A percentile compares a stretch with the other conserved stretches of the same genome.
Evolutionary conservation across 2,329 filamentous ascomycete genomes (phyloP).

Genomic region (Graphilbum sp.): DNA sequence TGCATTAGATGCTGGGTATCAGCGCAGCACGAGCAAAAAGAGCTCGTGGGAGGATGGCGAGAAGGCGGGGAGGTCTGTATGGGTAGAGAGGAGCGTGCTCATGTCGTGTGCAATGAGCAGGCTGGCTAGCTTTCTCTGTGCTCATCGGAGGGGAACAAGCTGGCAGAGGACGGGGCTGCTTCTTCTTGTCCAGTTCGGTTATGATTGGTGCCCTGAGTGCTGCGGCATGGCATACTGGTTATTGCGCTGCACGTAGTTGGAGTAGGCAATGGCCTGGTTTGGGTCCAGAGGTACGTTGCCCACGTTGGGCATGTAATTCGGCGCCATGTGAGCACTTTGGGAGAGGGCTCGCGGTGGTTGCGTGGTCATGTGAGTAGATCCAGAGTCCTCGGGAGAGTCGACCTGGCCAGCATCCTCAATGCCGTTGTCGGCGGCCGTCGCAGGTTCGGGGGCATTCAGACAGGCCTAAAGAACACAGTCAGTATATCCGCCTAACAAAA

Average conservation of each 20-base stretch:
- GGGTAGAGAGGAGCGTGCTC: too few relatives aligned
- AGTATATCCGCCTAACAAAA: neutral
- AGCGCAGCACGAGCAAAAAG: slow-evolving; percentile 18
- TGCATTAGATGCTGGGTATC: slow-evolving; percentile 46
- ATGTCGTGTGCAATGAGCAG: too few relatives aligned
- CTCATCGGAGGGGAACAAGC: too few relatives aligned
- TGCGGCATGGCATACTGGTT: slow-evolving; percentile 69
- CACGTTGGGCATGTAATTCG: slow-evolving; percentile 44
- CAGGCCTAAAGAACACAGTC: slow-evolving; percentile 49
- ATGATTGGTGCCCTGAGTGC: slow-evolving; percentile 68
- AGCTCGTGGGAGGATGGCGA: neutral
- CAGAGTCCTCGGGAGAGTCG: slow-evolving; percentile 82
- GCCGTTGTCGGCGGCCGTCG: slow-evolving; percentile 64
- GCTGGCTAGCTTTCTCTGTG: too few relatives aligned
- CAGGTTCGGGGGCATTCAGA: slow-evolving; percentile 86
- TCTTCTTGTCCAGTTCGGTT: slow-evolving; percentile 15
- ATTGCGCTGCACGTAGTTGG: slow-evolving; percentile 62
- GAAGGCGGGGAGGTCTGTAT: too few relatives aligned
- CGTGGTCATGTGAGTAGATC: slow-evolving; percentile 58
- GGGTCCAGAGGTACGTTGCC: slow-evolving; percentile 53
- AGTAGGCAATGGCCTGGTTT: slow-evolving; percentile 67
- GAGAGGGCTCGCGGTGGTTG: slow-evolving; percentile 48
- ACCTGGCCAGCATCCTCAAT: slow-evolving; percentile 61
- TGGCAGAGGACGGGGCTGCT: too few relatives aligned
- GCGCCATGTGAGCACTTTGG: slow-evolving; percentile 44